Evolutionary conservation across 305 asterid species (phyloP).

Genomic region (Caryopteris hybrid): DNA sequence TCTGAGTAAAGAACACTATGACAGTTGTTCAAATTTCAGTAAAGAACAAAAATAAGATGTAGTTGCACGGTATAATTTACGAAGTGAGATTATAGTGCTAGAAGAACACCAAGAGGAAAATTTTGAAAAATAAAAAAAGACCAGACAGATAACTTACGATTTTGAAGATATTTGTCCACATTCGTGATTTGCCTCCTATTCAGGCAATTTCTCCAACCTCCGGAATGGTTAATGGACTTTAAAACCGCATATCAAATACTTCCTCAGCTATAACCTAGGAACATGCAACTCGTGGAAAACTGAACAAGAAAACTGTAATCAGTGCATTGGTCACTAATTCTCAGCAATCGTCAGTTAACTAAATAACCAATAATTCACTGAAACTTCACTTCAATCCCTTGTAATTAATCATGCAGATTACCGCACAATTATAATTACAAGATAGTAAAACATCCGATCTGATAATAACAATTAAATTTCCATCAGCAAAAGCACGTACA

Average conservation of each 20-base stretch:
- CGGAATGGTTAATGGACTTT: slow-evolving; percentile 17
- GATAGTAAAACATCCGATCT: slow-evolving; percentile 21
- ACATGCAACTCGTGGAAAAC: slow-evolving; percentile 15
- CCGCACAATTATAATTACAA: neutral
- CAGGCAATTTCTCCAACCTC: slow-evolving; percentile 23
- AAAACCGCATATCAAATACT: slow-evolving; percentile 21
- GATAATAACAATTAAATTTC: neutral
- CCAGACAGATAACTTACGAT: slow-evolving; percentile 61
- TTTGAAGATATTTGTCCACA: slow-evolving; percentile 99
- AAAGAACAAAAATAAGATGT: neutral
- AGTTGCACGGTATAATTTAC: neutral
- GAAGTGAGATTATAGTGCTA: neutral
- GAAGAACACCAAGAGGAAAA: neutral
- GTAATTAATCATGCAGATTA: slow-evolving; percentile 9
- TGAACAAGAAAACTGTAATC: slow-evolving; percentile 11
- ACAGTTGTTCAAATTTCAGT: neutral
- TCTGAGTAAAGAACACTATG: neutral
- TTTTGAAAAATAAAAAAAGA: too few relatives aligned
- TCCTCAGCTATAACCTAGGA: slow-evolving; percentile 12
- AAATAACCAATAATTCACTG: neutral
- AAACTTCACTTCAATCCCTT: slow-evolving; percentile 2
- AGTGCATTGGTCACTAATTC: neutral
- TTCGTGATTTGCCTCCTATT: slow-evolving; percentile 38
- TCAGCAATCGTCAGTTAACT: neutral
- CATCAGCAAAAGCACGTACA: slow-evolving; percentile 2